These are phyloP conservation scores for Ricinus communis DNA, from an alignment of 345 rosid genomes.

Conservation along the genomic window DNA sequence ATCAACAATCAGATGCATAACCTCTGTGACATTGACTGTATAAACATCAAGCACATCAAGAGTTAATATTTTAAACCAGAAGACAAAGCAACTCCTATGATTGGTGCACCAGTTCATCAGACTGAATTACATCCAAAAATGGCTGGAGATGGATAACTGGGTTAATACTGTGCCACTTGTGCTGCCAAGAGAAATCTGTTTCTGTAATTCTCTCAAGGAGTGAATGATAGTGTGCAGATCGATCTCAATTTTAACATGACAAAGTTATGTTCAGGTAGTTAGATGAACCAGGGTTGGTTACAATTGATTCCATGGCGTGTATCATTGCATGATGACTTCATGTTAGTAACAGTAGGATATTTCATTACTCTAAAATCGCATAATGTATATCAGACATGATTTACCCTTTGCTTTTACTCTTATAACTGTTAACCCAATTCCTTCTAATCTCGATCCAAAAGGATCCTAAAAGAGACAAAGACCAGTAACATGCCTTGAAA, in stretches of 20 bases:
- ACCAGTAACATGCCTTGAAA: not conserved
- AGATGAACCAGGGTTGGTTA: too few relatives aligned
- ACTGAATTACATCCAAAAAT: conserved; percentile 65
- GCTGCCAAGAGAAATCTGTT: conserved; percentile 58
- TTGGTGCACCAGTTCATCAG: conserved; percentile 82
- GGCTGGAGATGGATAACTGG: conserved; percentile 64
- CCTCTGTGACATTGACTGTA: conserved; percentile 57
- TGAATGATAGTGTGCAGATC: conserved; percentile 71
- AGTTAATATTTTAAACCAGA: conserved; percentile 66
- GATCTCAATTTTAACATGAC: too few relatives aligned
- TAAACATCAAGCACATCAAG: conserved; percentile 57
- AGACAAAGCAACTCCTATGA: conserved; percentile 76
- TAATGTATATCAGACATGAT: too few relatives aligned
- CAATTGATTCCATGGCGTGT: too few relatives aligned
- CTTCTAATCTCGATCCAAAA: too few relatives aligned
- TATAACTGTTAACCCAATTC: too few relatives aligned
- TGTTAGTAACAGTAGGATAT: too few relatives aligned
- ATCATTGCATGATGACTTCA: too few relatives aligned
- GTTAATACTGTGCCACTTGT: conserved; percentile 48
- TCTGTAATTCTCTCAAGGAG: conserved; percentile 64
- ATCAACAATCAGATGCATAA: conserved; percentile 64
- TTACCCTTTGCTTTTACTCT: too few relatives aligned
- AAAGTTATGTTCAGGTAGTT: too few relatives aligned
- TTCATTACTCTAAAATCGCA: too few relatives aligned
- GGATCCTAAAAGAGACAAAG: not conserved